phyloP scores from a whole-genome alignment of 768 basidiomycete species.

The Hirschioporus abietinus region DNA sequence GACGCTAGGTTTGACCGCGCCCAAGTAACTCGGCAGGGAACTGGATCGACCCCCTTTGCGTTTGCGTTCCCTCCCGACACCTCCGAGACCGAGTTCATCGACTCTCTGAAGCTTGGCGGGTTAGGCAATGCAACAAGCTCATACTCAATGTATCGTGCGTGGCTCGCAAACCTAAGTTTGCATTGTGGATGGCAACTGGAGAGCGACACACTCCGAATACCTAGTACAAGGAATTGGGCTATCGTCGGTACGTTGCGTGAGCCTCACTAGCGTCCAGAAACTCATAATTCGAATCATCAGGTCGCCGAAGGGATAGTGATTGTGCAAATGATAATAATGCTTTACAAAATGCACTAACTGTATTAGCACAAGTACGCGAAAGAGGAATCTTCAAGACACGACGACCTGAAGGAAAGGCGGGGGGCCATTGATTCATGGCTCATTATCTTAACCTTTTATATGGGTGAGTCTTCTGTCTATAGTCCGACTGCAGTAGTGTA shows the following conservation, averaged over 20 bases:
- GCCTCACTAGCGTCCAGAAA: background rate
- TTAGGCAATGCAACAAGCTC: constrained; percentile 54
- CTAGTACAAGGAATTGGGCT: constrained; percentile 92
- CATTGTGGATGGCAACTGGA: constrained; percentile 86
- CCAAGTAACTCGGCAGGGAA: constrained; percentile 7
- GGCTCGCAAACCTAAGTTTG: constrained; percentile 69
- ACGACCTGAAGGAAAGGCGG: constrained; percentile 64
- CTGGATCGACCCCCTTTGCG: constrained; percentile 19
- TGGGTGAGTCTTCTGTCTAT: too few species aligned
- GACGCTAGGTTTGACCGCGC: constrained; percentile 59
- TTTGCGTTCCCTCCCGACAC: constrained; percentile 16
- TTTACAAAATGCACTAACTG: constrained; percentile 39
- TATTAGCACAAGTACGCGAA: constrained; percentile 49
- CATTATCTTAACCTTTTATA: background rate
- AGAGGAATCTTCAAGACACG: constrained; percentile 71
- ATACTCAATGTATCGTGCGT: constrained; percentile 82
- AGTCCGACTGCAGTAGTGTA: background rate
- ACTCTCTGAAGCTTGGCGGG: constrained; percentile 54
- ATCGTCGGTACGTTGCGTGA: constrained; percentile 60
- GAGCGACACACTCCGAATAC: constrained; percentile 81
- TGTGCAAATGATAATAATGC: constrained; percentile 28
- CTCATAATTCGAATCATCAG: constrained; percentile 7
- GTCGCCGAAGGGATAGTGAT: constrained; percentile 28
- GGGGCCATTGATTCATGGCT: constrained; percentile 4
- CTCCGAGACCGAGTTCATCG: constrained; percentile 29